A percentile compares a stretch with the other conserved stretches of the same genome.
These are phyloP conservation scores for Trebouxia sp. DNA, from an alignment of 139 green algal species.

Conservation along the genomic window DNA sequence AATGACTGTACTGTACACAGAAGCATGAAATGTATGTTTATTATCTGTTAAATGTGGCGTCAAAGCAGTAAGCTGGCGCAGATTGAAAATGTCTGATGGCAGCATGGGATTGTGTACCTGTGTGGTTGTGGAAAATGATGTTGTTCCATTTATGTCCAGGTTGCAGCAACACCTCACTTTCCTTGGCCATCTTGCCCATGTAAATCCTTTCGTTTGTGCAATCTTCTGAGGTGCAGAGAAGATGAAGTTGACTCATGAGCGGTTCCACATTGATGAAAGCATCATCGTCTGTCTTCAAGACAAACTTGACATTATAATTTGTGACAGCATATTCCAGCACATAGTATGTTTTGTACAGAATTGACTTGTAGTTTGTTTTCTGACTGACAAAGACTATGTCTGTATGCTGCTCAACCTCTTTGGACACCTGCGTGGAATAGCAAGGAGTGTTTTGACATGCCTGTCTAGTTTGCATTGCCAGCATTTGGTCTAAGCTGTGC, in stretches of 20 bases:
- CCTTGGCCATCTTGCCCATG: conserved; percentile 52
- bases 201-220: conserved; percentile 51
- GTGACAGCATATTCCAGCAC: conserved; percentile 52
- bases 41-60: too few species aligned
- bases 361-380: conserved; percentile 62
- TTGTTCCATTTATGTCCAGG: conserved; percentile 64
- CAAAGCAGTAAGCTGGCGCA: neutral
- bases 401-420: conserved; percentile 43
- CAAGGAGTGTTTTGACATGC: too few species aligned
- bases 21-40: too few species aligned
- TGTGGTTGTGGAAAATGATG: conserved; percentile 54
- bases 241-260: conserved; percentile 41
- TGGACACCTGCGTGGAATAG: conserved; percentile 36
- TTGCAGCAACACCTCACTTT: conserved; percentile 51
- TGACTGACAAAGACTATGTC: conserved; percentile 56
- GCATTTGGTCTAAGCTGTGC: too few species aligned
- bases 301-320: conserved; percentile 50
- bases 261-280: conserved; percentile 53
- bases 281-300: conserved; percentile 65
- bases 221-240: conserved; percentile 42
- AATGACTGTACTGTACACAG: too few species aligned
- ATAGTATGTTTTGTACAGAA: conserved; percentile 59
- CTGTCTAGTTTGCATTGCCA: too few species aligned
- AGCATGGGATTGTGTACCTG: conserved; percentile 13
- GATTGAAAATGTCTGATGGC: neutral